Conservation (phyloP, 1,284 basidiomycete genomes). For the Hemileia vastatrix region DNA sequence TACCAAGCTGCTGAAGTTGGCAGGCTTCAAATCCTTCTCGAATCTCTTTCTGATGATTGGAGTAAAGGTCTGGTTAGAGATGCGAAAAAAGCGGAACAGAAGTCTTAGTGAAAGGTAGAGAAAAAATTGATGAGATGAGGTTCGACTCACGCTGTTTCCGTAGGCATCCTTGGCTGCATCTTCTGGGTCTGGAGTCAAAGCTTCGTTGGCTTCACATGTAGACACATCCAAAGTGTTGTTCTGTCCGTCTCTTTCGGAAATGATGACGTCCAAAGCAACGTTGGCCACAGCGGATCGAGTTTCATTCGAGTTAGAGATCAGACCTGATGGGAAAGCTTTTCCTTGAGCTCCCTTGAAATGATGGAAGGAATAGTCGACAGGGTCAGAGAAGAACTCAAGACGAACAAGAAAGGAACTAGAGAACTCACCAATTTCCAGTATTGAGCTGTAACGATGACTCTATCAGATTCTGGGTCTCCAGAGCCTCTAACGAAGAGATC, state of each 20-base stretch:
- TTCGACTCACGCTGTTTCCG: constrained; percentile 4
- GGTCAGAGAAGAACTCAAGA: background rate
- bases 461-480: constrained; percentile 22
- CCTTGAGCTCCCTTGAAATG: background rate
- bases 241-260: constrained; percentile 18
- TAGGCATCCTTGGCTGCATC: constrained; percentile 19
- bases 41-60: constrained; percentile 23
- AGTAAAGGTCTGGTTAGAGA: constrained; percentile 7
- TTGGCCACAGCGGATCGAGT: constrained; percentile 13
- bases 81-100: no score
- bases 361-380: background rate
- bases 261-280: constrained; percentile 17
- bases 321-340: constrained; percentile 18
- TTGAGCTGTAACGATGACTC: constrained; percentile 26
- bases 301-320: constrained; percentile 16
- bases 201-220: constrained; percentile 21
- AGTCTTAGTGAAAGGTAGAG: background rate
- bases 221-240: constrained; percentile 28
- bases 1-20: constrained; percentile 16
- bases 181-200: constrained; percentile 9
- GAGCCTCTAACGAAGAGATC: constrained; percentile 21
- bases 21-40: constrained; percentile 1
- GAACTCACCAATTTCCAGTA: constrained; percentile 25
- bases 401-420: constrained; percentile 1
- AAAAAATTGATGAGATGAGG: background rate